phyloP scores from a whole-genome alignment of 192 early-diverging fungal genomes.

The Allomyces macrogynus region DNA sequence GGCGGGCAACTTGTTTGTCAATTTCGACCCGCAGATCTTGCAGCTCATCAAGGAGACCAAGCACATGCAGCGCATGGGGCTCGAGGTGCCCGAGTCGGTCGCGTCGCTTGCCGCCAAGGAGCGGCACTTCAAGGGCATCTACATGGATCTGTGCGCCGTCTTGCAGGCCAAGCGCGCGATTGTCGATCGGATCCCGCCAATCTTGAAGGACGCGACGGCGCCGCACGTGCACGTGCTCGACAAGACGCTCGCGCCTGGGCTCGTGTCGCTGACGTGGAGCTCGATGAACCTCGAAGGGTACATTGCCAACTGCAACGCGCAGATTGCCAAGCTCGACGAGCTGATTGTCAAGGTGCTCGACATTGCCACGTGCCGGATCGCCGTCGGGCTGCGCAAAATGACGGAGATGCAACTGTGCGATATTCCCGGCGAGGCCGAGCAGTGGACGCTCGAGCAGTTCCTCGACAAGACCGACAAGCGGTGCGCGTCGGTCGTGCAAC shows the following conservation, averaged over 20 bases:
- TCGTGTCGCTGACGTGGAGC: conserved; percentile 36
- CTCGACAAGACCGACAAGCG: conserved; percentile 55
- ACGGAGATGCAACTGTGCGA: conserved; percentile 67
- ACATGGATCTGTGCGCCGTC: conserved; percentile 5
- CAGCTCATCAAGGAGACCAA: conserved; percentile 97
- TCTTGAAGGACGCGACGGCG: conserved; percentile 88
- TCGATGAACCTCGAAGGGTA: conserved; percentile 35
- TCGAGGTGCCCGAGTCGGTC: conserved; percentile 78
- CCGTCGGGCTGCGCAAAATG: conserved; percentile 39
- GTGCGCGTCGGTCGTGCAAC: conserved; percentile 52
- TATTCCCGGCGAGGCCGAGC: conserved; percentile 68
- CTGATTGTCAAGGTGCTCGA: conserved; percentile 69
- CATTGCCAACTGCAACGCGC: conserved; percentile 16
- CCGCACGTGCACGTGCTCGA: conserved; percentile 75
- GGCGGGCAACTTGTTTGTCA: conserved; percentile 55
- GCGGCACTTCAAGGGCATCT: conserved; percentile 50
- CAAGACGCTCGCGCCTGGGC: conserved; percentile 70
- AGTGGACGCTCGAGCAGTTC: conserved; percentile 85
- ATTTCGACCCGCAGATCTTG: conserved; percentile 86
- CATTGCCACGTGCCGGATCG: conserved; percentile 55
- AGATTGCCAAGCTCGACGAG: conserved; percentile 60
- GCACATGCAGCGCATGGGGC: conserved; percentile 82
- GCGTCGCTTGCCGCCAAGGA: conserved; percentile 72
- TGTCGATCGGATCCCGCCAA: conserved; percentile 49
- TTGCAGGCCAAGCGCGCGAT: conserved; percentile 36